Evolutionary conservation across 2,329 filamentous ascomycete genomes (phyloP).

Genomic region (Aspergillus novoparasiticus): DNA sequence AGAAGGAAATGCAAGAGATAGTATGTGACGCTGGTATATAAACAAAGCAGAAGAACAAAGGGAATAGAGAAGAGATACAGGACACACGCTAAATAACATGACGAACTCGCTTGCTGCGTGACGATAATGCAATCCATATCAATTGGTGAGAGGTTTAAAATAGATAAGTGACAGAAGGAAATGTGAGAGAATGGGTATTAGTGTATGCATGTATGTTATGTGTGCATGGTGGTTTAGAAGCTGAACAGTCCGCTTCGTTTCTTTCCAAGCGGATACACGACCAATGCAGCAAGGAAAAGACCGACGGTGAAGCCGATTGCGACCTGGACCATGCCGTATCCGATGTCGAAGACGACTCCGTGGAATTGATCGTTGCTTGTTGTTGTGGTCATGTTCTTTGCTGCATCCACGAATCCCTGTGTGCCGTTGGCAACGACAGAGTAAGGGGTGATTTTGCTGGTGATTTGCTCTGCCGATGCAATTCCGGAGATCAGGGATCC

Average conservation of each 20-base stretch:
- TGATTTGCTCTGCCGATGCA: constrained; percentile 59
- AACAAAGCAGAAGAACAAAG: neutral
- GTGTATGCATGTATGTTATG: neutral
- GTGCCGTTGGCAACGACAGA: constrained; percentile 50
- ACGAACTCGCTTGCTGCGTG: neutral
- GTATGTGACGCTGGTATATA: neutral
- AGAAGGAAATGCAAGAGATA: neutral
- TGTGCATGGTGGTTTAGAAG: constrained; percentile 33
- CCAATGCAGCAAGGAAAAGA: constrained; percentile 50
- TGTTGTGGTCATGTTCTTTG: constrained; percentile 26
- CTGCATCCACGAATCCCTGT: constrained; percentile 32
- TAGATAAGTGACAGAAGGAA: neutral
- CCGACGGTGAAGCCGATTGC: constrained; percentile 54
- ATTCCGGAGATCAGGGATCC: constrained; percentile 63
- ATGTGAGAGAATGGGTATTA: neutral
- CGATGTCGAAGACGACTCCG: constrained; percentile 47
- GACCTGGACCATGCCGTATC: constrained; percentile 53
- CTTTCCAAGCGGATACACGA: constrained; percentile 53
- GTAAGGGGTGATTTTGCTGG: constrained; percentile 28
- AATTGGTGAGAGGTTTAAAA: neutral
- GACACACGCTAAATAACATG: neutral
- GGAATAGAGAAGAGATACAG: neutral
- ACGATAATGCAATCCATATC: neutral
- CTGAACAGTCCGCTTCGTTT: constrained; percentile 53
- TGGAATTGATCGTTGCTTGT: constrained; percentile 20